Conservation (phyloP, 1,284 basidiomycete species). For the Ganoderma lingzhi region DNA sequence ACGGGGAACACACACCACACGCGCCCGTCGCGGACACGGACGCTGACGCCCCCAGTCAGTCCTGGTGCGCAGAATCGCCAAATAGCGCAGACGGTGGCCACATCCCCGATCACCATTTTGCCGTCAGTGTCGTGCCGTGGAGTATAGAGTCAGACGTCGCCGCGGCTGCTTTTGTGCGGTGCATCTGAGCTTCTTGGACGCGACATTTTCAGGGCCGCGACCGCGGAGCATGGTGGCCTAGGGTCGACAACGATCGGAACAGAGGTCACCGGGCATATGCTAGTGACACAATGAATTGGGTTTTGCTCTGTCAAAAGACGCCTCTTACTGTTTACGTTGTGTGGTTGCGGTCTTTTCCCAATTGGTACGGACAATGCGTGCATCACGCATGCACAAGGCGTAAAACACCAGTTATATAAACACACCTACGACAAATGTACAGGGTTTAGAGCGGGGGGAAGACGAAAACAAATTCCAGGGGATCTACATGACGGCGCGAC, state of each 20-base stretch:
- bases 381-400: not conserved
- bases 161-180: conserved; percentile 7
- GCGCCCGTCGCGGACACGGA: too few relatives aligned
- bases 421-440: conserved; percentile 8
- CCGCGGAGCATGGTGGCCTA: conserved; percentile 14
- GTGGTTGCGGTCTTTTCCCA: not conserved
- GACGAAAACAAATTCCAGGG: conserved; percentile 6
- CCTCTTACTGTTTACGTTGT: not conserved
- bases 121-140: not conserved
- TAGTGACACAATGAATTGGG: not conserved
- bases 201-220: conserved; percentile 5
- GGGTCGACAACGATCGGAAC: not conserved
- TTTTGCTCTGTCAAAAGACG: not conserved
- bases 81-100: conserved; percentile 8
- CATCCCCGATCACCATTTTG: conserved; percentile 1
- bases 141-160: not conserved
- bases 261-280: not conserved
- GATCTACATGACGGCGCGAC: conserved; percentile 12
- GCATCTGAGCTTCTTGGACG: not conserved
- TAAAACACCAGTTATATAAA: not conserved
- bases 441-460: not conserved
- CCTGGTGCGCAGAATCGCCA: not conserved
- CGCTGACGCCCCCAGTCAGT: not conserved
- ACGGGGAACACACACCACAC: not conserved
- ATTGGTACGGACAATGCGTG: not conserved